These are phyloP conservation scores for Colletotrichum phormii DNA, from an alignment of 2,329 filamentous ascomycete species.

Conservation along the genomic window DNA sequence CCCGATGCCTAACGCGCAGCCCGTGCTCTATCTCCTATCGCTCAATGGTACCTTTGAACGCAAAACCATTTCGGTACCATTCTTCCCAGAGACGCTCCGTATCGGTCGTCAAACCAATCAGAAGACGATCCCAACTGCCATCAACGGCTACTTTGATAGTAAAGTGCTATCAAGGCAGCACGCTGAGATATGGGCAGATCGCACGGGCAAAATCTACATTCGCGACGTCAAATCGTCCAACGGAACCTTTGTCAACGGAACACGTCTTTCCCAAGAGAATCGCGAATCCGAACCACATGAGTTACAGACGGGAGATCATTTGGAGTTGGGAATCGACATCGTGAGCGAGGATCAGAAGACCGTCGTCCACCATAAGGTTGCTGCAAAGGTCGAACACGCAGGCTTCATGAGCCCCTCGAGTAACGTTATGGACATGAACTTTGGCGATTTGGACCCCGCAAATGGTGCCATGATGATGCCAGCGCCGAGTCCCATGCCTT, in stretches of 20 bases:
- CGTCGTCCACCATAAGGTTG: constrained; percentile 98
- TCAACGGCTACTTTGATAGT: constrained; percentile 97
- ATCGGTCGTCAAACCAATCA: constrained; percentile 98
- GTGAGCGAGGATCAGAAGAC: constrained; percentile 99
- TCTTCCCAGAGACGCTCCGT: constrained; percentile 90
- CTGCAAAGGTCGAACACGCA: constrained; percentile 95
- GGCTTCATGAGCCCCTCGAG: constrained; percentile 81
- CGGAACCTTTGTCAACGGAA: constrained; percentile 96
- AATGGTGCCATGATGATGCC: constrained; percentile 79
- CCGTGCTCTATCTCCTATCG: constrained; percentile 86
- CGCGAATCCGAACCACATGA: constrained; percentile 97
- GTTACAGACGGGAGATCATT: constrained; percentile 87
- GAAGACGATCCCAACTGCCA: constrained; percentile 89
- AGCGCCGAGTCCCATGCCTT: constrained; percentile 74
- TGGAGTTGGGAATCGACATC: constrained; percentile 97
- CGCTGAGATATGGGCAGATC: constrained; percentile 92
- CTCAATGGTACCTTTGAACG: constrained; percentile 97
- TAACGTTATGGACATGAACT: constrained; percentile 88
- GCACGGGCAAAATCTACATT: constrained; percentile 92
- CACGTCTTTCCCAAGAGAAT: constrained; percentile 91
- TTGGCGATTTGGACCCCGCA: constrained; percentile 89
- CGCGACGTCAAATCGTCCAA: constrained; percentile 98
- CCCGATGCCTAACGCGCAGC: constrained; percentile 71
- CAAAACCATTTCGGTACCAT: constrained; percentile 95
- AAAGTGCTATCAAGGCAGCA: constrained; percentile 97